A percentile compares a stretch with the other conserved stretches of the same genome.
Evolutionary conservation across 805 yeast species (phyloP).

Genomic region (Yarrowia divulgata): DNA sequence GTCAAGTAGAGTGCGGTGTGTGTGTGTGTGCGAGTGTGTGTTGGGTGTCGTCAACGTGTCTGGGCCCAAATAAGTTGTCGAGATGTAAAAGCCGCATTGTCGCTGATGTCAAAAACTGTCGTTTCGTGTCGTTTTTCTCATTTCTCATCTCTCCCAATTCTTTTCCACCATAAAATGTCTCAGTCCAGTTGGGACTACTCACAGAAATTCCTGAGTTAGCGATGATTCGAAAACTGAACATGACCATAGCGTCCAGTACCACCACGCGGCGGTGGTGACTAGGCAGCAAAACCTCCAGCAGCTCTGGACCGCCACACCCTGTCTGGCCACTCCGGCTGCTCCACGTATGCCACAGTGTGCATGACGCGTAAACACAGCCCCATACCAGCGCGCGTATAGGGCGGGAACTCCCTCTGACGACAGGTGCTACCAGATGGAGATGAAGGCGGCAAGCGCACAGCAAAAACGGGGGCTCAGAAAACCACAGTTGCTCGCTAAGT

Average conservation of each 20-base stretch:
- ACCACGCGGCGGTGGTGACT: not conserved
- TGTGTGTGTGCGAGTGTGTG: no score
- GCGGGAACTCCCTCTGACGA: not conserved
- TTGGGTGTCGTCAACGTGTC: no score
- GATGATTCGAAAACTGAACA: not conserved
- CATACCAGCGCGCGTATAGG: slow-evolving; percentile 16
- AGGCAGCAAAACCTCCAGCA: not conserved
- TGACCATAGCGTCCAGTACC: not conserved
- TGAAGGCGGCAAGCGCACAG: not conserved
- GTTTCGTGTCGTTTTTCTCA: not conserved
- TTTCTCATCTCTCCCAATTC: not conserved
- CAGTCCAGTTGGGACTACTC: slow-evolving; percentile 38
- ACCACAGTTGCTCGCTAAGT: no score
- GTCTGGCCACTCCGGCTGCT: not conserved
- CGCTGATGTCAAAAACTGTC: not conserved
- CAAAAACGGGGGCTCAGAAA: no score
- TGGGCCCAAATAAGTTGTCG: not conserved
- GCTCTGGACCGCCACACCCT: not conserved
- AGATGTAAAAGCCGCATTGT: not conserved
- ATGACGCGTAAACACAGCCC: slow-evolving; percentile 36
- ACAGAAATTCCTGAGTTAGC: slow-evolving; percentile 41
- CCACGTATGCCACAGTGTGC: slow-evolving; percentile 31
- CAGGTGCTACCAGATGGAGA: not conserved
- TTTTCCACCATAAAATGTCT: slow-evolving; percentile 15
- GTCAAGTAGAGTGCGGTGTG: slow-evolving; percentile 1